phyloP scores from a whole-genome alignment of 192 early-diverging fungal genomes.

The Diversispora eburnea region DNA sequence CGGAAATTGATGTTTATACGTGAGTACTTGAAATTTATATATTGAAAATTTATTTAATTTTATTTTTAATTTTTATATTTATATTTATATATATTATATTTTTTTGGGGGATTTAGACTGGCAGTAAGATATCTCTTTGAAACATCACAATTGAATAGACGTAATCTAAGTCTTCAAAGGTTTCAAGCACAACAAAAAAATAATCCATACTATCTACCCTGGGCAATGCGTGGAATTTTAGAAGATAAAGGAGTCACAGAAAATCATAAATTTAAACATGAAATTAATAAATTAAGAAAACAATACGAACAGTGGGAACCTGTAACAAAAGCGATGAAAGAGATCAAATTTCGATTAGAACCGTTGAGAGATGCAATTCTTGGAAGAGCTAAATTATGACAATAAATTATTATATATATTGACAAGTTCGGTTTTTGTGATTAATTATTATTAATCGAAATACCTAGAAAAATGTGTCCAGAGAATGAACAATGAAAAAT shows the following conservation, averaged over 20 bases:
- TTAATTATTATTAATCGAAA: no score
- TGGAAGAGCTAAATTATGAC: conserved; percentile 51
- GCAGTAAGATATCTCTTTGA: conserved; percentile 39
- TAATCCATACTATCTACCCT: conserved; percentile 91
- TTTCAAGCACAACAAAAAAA: conserved; percentile 66
- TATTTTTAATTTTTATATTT: not conserved
- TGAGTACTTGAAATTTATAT: conserved; percentile 20
- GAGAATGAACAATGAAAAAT: no score
- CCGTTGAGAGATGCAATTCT: conserved; percentile 48
- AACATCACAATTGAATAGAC: conserved; percentile 28
- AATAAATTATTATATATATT: not conserved
- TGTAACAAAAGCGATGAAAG: conserved; percentile 61
- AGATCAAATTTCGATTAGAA: conserved; percentile 90
- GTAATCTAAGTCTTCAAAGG: conserved; percentile 42
- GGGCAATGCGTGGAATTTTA: conserved; percentile 86
- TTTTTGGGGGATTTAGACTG: conserved; percentile 30
- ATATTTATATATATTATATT: not conserved
- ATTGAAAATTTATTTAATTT: conserved; percentile 6
- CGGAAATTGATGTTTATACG: conserved; percentile 82
- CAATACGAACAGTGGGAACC: conserved; percentile 84
- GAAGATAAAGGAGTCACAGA: conserved; percentile 63
- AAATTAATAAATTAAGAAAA: conserved; percentile 61
- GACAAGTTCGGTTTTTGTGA: no score
- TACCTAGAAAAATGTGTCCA: no score
- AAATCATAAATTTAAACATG: conserved; percentile 51